A percentile compares a stretch with the other conserved stretches of the same genome.
phyloP scores from a whole-genome alignment of 108 stramenopile genomes.

The Skeletonema marinoi region DNA sequence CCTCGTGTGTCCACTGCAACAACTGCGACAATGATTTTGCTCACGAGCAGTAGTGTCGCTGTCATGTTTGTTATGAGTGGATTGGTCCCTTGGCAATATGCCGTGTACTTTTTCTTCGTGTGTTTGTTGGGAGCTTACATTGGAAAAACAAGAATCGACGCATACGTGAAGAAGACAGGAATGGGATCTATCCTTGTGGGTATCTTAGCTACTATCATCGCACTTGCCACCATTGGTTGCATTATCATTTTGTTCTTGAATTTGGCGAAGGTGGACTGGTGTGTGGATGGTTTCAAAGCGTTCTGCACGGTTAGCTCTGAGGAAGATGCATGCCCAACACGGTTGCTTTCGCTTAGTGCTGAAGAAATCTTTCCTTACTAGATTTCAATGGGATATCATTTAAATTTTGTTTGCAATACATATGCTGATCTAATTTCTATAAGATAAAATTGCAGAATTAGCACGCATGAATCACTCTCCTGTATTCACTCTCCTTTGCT shows the following conservation, averaged over 20 bases:
- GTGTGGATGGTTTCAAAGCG: constrained; percentile 60
- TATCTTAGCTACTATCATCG: constrained; percentile 65
- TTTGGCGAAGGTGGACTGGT: constrained; percentile 53
- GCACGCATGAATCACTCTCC: too few relatives aligned
- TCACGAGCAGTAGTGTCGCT: constrained; percentile 73
- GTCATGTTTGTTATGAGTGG: constrained; percentile 70
- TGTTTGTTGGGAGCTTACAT: constrained; percentile 64
- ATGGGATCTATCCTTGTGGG: constrained; percentile 58
- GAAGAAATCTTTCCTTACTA: constrained; percentile 37
- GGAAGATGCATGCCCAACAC: constrained; percentile 15
- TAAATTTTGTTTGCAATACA: background rate
- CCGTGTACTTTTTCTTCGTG: constrained; percentile 63
- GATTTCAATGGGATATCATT: background rate
- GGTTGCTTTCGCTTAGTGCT: constrained; percentile 2
- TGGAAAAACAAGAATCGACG: constrained; percentile 70
- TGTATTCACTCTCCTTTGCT: too few relatives aligned
- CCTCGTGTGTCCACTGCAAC: constrained; percentile 75
- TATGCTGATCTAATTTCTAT: background rate
- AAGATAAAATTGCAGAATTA: too few relatives aligned
- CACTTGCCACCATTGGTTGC: constrained; percentile 63
- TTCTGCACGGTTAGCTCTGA: constrained; percentile 51
- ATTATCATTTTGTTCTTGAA: constrained; percentile 57
- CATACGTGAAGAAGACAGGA: constrained; percentile 69
- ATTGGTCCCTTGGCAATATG: constrained; percentile 67
- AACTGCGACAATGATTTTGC: constrained; percentile 71